A percentile compares a stretch with the other conserved stretches of the same genome.
phyloP scores from a whole-genome alignment of 108 stramenopile genomes.

The Mediolabrus comicus region DNA sequence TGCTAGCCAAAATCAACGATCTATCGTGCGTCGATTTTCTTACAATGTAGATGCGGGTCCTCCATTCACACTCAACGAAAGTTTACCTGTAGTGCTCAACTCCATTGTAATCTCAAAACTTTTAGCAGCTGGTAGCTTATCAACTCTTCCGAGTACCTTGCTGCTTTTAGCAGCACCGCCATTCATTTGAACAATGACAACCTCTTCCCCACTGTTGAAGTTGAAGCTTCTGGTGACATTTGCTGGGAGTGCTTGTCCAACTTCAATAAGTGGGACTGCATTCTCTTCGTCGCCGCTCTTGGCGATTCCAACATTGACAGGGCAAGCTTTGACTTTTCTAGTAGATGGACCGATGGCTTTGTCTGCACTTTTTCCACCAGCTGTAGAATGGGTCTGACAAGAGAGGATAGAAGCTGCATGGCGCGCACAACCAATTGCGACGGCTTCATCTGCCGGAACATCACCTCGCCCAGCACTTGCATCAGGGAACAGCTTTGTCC shows the following conservation, averaged over 20 bases:
- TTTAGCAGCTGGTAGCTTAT: conserved; percentile 30
- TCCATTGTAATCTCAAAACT: conserved; percentile 45
- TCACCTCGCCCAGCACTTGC: conserved; percentile 44
- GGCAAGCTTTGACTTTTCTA: conserved; percentile 36
- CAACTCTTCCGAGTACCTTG: conserved; percentile 46
- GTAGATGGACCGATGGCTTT: conserved; percentile 23
- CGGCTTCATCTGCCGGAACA: conserved; percentile 69
- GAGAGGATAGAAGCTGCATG: conserved; percentile 61
- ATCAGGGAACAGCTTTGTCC: conserved; percentile 54
- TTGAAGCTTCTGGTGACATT: conserved; percentile 28
- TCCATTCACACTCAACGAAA: conserved; percentile 40
- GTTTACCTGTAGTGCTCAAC: conserved; percentile 30
- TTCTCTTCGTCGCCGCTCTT: conserved; percentile 26
- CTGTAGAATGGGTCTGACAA: conserved; percentile 42
- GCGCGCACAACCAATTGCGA: conserved; percentile 73
- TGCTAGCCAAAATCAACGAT: neutral
- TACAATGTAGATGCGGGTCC: conserved; percentile 35
- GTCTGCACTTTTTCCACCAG: conserved; percentile 6
- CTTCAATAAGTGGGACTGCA: conserved; percentile 33
- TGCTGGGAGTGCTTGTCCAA: conserved; percentile 45
- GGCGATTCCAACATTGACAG: conserved; percentile 42
- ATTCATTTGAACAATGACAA: conserved; percentile 45
- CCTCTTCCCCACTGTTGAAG: conserved; percentile 10
- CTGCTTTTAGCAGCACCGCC: conserved; percentile 14
- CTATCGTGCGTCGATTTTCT: neutral